These are phyloP conservation scores for Schrenkiella parvula DNA, from an alignment of 345 rosid genomes.

Conservation along the genomic window DNA sequence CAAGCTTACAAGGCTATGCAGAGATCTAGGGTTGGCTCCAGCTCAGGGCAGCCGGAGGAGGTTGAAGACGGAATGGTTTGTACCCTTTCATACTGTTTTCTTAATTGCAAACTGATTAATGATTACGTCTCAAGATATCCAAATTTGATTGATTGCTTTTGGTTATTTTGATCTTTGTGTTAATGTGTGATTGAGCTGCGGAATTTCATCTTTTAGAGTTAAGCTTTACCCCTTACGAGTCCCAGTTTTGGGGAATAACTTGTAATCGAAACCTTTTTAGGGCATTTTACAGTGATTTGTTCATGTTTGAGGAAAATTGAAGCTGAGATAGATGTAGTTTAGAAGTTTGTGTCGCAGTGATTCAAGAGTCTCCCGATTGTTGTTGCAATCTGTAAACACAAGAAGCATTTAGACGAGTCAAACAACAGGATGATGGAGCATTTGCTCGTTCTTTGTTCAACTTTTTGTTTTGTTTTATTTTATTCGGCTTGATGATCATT, in stretches of 20 bases:
- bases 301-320: neutral
- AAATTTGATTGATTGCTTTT: neutral
- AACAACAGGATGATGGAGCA: neutral
- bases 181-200: neutral
- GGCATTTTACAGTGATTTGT: neutral
- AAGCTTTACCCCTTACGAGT: neutral
- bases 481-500: neutral
- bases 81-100: slow-evolving; percentile 62
- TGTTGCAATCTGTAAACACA: neutral
- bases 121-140: neutral
- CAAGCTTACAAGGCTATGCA: slow-evolving; percentile 99
- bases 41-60: slow-evolving; percentile 82
- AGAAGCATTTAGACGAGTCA: neutral
- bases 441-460: slow-evolving; percentile 3
- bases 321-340: neutral
- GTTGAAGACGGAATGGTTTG: slow-evolving; percentile 99
- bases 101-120: neutral
- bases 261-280: neutral
- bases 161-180: neutral
- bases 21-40: slow-evolving; percentile 79
- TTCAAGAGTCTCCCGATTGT: neutral
- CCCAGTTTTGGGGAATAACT: neutral
- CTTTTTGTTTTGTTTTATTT: neutral
- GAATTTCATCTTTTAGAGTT: neutral
- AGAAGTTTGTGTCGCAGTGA: neutral